Base-by-base conservation (phyloP, 768 basidiomycete genomes). In the Porphyrellus cyaneotinctus region DNA sequence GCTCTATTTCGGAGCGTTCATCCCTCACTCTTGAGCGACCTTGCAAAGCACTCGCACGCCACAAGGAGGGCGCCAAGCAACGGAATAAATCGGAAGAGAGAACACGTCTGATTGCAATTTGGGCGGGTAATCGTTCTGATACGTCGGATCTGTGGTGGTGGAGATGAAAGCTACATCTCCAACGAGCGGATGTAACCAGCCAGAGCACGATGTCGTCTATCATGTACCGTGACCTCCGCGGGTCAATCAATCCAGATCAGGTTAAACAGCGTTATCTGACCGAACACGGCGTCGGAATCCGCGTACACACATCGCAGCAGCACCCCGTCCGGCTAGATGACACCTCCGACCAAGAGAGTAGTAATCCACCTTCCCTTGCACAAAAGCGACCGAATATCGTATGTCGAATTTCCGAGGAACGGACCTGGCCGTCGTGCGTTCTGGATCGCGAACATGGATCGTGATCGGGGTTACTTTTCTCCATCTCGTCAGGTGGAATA, bases 371-470 rank as follows among this genome's bases (percentile, higher is more conserved):
- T 36, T 24, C 30, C 43, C 55, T 55, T 39, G 47, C 33, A 49
- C 35, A 54, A 62, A 51, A 49, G 20, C 33, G 50, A 48, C 55
- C 51, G 49, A 49, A 43, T 38, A 44, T 44, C 43, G 33, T 48
- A 46, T 17, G 24, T 41, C 37, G 49, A 51, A 65, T 65, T 59
- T 64, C 64, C 64, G 64, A 66, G 62, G 64, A n/a, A 53, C 26
- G 44, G 26, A 60, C 24, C n/a, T n/a, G 31, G 47, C 32, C 14
- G 15, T 7, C 39, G 26, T 9, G 26, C 26, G 26, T 28, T 31
- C 18, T 30, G 9, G 24, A n/a, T 43, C 26, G 46, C 51, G 54
- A 54, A 56, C 43, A 35, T 18, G 26, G 43, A 55, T 54, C 57
- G 28, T n/a, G 52, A 56, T 61, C 45, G 28, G 26, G 26, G 18